Evolutionary conservation across 441 rosid species (phyloP), one percentile per base, ranked within the genome.

Genomic region (Syzygium malaccense): DNA sequence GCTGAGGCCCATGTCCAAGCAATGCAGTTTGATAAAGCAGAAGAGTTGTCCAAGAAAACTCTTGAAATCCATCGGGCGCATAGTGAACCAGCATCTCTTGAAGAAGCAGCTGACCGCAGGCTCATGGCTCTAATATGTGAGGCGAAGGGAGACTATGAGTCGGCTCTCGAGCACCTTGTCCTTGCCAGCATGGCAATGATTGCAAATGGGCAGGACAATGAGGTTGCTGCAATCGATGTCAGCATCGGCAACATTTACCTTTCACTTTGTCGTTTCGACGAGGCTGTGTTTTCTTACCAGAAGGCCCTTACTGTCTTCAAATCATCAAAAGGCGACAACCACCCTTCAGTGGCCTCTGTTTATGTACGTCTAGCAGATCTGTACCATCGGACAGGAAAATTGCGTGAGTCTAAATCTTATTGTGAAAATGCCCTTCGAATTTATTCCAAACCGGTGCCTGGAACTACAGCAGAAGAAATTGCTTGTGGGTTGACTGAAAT

Each of bases 181-280:
- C 97, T 98, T 53, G 98, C 99, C 30, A 98, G 99, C 91, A 98
- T 97, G 99, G 98, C 99, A 17, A 97, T 97, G 99, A 96, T 96
- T 84, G 98, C 99, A 1, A 95, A 93, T 56, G 98, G 96, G 64
- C 99, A 96, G 89, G 99, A 96, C 79, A 94, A 91, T 6, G 99
- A 98, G 91, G 99, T 98, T 87, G 99, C 99, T 37, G 94, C 99
- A 18, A 96, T 98, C 32, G 99, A 98, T 91, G 97, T 98, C 87
- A 95, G 99, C 94, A 95, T 98, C 88, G 99, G 99, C 79, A 98
- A 98, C 87, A 91, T 96, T 75, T 98, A 98, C 91, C 94, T 96
- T 97, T 92, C 98, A 4, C 93, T 98, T 30, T 95, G 98, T 88
- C 96, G 99, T 87, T 98, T 97, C 56, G 99, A 98, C 41, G 99